Base-by-base conservation (phyloP, 2,329 filamentous ascomycete species). In the Exserohilum turcica region DNA sequence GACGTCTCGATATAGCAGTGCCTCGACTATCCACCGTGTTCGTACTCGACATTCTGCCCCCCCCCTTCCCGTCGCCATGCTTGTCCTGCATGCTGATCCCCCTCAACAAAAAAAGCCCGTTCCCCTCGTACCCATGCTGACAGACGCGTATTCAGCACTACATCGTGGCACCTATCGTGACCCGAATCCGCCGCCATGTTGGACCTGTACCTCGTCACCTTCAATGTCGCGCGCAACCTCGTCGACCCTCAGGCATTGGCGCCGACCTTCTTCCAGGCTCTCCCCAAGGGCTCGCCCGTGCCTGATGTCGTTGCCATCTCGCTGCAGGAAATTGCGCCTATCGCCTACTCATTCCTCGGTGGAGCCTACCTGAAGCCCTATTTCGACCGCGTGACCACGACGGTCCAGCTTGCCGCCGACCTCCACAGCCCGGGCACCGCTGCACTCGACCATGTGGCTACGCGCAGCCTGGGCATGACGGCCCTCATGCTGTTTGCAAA, bases 311-410 rank as follows among this genome's bases (percentile, higher is more conserved):
- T 91, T 55, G 84, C 87, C 52, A 76, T 90, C 54, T 85, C 81
- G 13, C 82, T 99, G 15, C 92, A 99, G 75, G 94, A 99, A 76
- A 82, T 97, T 56, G 89, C 92, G 8, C 94, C 94, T 0, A 82
- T 97, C 43, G 84, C 88, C 46, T 86, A 91, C 67, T 86, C 90
- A 19, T 96, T 97, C 72, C 87, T 97, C 39, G 93, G 93, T 27
- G 89, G 90, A 32, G 88, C 89, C 16, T 89, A 90, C 61, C 77
- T 97, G 31, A 81, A 81, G 21, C 86, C 89, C 0, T 97, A 96
- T 74, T 86, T 94, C 64, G 78, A 85, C 51, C 82, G 84, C 24
- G 88, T 94, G 71, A 81, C 83, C 42, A 80, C 87, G 54, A 89
- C 90, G 0, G 80, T 97, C 48, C 84, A 89, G 59, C 79, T 87